These are phyloP conservation scores for Lasiodiplodia hormozganensis DNA, from an alignment of 2,329 filamentous ascomycete species.

Conservation along the genomic window DNA sequence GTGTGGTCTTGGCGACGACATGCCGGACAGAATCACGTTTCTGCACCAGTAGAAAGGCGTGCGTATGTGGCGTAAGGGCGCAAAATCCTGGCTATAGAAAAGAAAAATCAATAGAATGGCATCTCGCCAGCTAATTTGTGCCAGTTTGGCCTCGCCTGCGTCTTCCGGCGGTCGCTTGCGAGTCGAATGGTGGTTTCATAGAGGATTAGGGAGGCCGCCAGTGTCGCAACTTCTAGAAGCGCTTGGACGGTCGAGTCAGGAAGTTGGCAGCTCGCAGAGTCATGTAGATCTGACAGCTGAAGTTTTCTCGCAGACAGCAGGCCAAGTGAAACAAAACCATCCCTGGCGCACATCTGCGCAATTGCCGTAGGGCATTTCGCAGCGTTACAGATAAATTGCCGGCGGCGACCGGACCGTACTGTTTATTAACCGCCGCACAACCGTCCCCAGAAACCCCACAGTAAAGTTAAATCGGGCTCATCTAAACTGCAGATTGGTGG, in stretches of 20 bases:
- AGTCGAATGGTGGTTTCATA: slow-evolving; percentile 19
- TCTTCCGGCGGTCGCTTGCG: slow-evolving; percentile 17
- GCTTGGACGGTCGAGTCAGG: slow-evolving; percentile 17
- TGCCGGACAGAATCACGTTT: slow-evolving; percentile 55
- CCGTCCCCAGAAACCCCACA: background rate
- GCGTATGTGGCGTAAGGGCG: slow-evolving; percentile 3
- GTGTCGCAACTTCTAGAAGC: slow-evolving; percentile 14
- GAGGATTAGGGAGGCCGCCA: slow-evolving; percentile 19
- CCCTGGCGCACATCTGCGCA: background rate
- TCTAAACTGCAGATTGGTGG: slow-evolving; percentile 6
- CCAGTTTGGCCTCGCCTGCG: slow-evolving; percentile 18
- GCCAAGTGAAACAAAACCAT: slow-evolving; percentile 5
- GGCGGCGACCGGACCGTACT: slow-evolving; percentile 19
- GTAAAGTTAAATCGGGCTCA: slow-evolving; percentile 14
- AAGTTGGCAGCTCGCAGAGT: slow-evolving; percentile 14
- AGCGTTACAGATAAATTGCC: slow-evolving; percentile 23
- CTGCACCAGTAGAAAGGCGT: slow-evolving; percentile 51
- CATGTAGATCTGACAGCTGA: slow-evolving; percentile 8
- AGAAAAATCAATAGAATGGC: background rate
- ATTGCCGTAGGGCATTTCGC: slow-evolving; percentile 6
- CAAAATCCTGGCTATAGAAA: background rate
- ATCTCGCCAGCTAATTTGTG: background rate
- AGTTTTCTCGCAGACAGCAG: background rate
- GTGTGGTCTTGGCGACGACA: slow-evolving; percentile 54
- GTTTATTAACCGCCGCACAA: slow-evolving; percentile 24